Evolutionary conservation across 2,329 filamentous ascomycete species (phyloP).

Genomic region (Sordariomycetes sp.): DNA sequence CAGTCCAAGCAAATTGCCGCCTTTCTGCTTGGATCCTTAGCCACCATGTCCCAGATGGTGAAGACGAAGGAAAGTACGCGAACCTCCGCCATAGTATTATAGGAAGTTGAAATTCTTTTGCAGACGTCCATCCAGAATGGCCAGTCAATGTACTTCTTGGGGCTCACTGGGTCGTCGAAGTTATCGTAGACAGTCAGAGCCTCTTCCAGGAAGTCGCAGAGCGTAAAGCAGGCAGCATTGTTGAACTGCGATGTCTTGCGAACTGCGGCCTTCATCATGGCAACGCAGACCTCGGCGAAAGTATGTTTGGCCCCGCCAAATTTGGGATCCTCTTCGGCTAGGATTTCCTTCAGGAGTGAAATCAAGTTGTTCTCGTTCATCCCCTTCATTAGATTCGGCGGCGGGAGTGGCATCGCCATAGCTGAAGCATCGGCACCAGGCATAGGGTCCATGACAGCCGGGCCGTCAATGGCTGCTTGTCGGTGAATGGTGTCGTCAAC

Average conservation of each 20-base stretch:
- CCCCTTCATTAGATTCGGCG: slow-evolving; percentile 60
- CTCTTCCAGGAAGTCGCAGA: slow-evolving; percentile 90
- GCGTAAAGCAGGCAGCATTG: slow-evolving; percentile 73
- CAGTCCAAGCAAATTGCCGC: slow-evolving; percentile 63
- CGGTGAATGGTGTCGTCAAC: slow-evolving; percentile 80
- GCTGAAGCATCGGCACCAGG: slow-evolving; percentile 57
- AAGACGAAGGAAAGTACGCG: slow-evolving; percentile 76
- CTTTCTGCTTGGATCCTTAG: slow-evolving; percentile 58
- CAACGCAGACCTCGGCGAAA: slow-evolving; percentile 68
- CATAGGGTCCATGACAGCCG: slow-evolving; percentile 45
- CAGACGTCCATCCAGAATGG: slow-evolving; percentile 78
- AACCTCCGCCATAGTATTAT: slow-evolving; percentile 86
- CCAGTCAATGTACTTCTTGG: slow-evolving; percentile 56
- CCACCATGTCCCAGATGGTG: slow-evolving; percentile 67
- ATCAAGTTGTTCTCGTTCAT: slow-evolving; percentile 88
- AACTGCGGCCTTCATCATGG: slow-evolving; percentile 64
- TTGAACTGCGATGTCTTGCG: slow-evolving; percentile 72
- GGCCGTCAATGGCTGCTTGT: slow-evolving; percentile 40
- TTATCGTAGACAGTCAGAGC: slow-evolving; percentile 54
- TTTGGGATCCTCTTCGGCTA: slow-evolving; percentile 38
- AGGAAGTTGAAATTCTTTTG: slow-evolving; percentile 67
- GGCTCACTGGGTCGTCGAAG: slow-evolving; percentile 30
- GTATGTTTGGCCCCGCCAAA: slow-evolving; percentile 46
- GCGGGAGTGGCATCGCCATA: slow-evolving; percentile 52
- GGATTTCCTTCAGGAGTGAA: slow-evolving; percentile 71